A percentile compares a stretch with the other conserved stretches of the same genome.
These are phyloP conservation scores for Quercus lobata DNA, from an alignment of 331 rosid species.

Conservation along the genomic window DNA sequence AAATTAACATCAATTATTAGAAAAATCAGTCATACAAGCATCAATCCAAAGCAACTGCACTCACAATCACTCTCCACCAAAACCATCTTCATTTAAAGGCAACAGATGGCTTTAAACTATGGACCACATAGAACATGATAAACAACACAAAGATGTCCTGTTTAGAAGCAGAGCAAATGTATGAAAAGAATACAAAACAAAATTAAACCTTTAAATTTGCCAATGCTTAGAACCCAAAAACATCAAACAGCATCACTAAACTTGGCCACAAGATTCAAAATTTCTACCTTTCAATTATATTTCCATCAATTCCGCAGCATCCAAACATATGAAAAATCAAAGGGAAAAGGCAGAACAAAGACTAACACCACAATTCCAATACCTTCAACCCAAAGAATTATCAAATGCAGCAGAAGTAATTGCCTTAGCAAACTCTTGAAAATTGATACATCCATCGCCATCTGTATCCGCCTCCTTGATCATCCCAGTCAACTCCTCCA, in stretches of 20 bases:
- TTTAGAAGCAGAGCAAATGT: not conserved
- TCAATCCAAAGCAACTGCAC: too few relatives aligned
- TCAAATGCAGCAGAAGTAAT: slow-evolving; percentile 88
- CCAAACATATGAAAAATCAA: not conserved
- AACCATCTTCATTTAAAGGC: too few relatives aligned
- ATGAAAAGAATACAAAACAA: not conserved
- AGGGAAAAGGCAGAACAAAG: not conserved
- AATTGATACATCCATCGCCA: slow-evolving; percentile 80
- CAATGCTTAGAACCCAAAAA: not conserved
- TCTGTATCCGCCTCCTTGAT: slow-evolving; percentile 81
- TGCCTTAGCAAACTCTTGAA: slow-evolving; percentile 65
- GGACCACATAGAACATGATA: too few relatives aligned
- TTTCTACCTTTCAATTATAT: not conserved
- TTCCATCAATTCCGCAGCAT: not conserved
- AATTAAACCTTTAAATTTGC: not conserved
- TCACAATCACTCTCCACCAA: too few relatives aligned
- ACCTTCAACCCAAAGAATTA: slow-evolving; percentile 68
- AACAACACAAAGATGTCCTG: too few relatives aligned
- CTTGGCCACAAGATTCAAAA: not conserved
- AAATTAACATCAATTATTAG: too few relatives aligned
- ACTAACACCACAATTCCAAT: not conserved
- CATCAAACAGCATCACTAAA: not conserved
- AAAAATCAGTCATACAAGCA: too few relatives aligned
- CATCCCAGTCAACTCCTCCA: slow-evolving; percentile 86
- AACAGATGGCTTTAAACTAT: too few relatives aligned